These are phyloP conservation scores for Coemansia sp. DNA, from an alignment of 192 early-diverging fungal species.

Conservation along the genomic window DNA sequence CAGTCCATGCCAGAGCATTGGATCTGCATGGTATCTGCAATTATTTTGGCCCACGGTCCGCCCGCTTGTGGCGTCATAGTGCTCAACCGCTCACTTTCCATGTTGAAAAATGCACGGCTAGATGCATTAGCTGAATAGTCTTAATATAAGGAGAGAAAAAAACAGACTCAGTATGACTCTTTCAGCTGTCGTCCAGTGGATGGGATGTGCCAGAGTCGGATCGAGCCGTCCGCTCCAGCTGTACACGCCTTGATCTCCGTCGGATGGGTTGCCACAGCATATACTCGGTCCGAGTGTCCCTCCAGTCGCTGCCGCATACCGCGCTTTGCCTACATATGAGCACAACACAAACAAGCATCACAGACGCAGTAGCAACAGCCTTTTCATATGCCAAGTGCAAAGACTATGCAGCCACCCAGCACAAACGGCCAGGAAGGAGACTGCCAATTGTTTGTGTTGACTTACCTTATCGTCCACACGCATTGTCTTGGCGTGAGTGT, in stretches of 20 bases:
- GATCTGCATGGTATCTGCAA: not conserved
- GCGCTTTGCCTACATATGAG: slow-evolving; percentile 33
- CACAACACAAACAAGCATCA: slow-evolving; percentile 2
- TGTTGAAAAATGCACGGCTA: not conserved
- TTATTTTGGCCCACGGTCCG: not conserved
- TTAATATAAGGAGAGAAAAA: not conserved
- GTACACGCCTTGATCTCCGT: slow-evolving; percentile 70
- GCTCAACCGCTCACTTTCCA: not conserved
- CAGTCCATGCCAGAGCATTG: not conserved
- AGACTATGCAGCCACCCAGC: not conserved
- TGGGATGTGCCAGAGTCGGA: slow-evolving; percentile 55
- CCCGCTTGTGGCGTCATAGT: slow-evolving; percentile 10
- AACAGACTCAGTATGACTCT: slow-evolving; percentile 19
- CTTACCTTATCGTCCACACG: slow-evolving; percentile 57
- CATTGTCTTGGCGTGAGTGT: slow-evolving; percentile 36
- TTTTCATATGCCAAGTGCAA: not conserved
- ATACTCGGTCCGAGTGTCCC: slow-evolving; percentile 93
- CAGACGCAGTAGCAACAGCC: not conserved
- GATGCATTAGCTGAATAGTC: not conserved
- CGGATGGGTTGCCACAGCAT: slow-evolving; percentile 90
- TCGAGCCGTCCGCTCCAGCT: slow-evolving; percentile 46
- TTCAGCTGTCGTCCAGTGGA: slow-evolving; percentile 52
- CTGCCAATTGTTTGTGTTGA: not conserved
- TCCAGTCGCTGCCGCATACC: slow-evolving; percentile 73
- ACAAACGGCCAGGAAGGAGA: not conserved